phyloP scores from a whole-genome alignment of 257 asterid genomes.

The Nicotiana undulata region DNA sequence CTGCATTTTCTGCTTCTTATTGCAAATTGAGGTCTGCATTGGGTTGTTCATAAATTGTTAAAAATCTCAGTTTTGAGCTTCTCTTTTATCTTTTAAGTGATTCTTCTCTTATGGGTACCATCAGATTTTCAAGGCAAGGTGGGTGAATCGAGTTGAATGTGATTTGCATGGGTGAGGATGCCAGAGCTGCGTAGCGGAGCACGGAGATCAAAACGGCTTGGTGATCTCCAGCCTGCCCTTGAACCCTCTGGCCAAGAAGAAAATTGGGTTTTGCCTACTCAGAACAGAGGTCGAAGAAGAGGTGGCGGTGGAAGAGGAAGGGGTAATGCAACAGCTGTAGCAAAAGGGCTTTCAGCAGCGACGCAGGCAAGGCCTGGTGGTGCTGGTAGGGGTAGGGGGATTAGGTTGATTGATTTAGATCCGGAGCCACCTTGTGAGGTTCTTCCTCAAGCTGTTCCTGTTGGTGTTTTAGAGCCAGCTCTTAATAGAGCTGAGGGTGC shows the following conservation, averaged over 20 bases:
- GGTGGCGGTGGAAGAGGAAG: constrained; percentile 89
- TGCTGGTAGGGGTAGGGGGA: constrained; percentile 89
- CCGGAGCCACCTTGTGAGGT: constrained; percentile 64
- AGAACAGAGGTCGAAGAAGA: constrained; percentile 71
- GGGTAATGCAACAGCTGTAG: constrained; percentile 75
- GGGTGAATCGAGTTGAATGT: constrained; percentile 36
- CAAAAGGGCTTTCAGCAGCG: constrained; percentile 78
- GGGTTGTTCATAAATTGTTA: background rate
- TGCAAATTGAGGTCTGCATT: background rate
- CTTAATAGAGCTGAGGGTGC: constrained; percentile 62
- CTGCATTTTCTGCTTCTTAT: background rate
- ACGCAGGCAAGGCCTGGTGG: constrained; percentile 66
- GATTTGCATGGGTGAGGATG: constrained; percentile 99
- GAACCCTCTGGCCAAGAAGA: constrained; percentile 68
- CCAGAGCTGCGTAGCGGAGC: constrained; percentile 99
- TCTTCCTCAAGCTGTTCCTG: constrained; percentile 67
- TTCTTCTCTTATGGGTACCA: background rate
- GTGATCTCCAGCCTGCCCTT: constrained; percentile 95
- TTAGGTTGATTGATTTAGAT: constrained; percentile 76
- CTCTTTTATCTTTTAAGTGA: background rate
- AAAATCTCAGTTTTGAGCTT: background rate
- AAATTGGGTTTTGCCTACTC: constrained; percentile 53
- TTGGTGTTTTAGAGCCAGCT: constrained; percentile 53
- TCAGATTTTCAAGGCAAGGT: constrained; percentile 36
- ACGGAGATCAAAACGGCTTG: constrained; percentile 98